phyloP scores from a whole-genome alignment of 2,329 filamentous ascomycete genomes.

The Hypoxylon sp. region DNA sequence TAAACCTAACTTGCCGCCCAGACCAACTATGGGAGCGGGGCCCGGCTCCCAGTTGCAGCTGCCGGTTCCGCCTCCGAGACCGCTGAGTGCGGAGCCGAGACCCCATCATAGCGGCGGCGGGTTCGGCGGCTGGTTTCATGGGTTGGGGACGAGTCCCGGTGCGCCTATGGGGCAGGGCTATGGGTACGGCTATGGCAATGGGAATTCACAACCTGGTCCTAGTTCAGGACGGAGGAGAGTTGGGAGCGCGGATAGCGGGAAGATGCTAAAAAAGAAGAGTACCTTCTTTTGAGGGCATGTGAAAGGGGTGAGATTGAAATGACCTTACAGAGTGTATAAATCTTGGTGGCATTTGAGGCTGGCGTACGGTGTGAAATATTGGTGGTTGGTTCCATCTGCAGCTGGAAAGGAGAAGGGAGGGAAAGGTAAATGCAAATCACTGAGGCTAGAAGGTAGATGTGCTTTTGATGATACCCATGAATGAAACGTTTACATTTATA shows the following conservation, averaged over 20 bases:
- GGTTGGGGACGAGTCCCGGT: slow-evolving; percentile 37
- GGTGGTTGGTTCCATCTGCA: neutral
- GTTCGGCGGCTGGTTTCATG: slow-evolving; percentile 53
- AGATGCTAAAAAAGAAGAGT: slow-evolving; percentile 64
- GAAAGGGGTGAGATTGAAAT: neutral
- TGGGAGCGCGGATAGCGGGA: slow-evolving; percentile 55
- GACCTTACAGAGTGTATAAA: neutral
- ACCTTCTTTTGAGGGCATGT: slow-evolving; percentile 60
- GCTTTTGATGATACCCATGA: slow-evolving; percentile 42
- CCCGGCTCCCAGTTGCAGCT: slow-evolving; percentile 51
- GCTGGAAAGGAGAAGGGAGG: slow-evolving; percentile 3
- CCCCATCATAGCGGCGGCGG: slow-evolving; percentile 41
- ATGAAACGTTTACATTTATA: slow-evolving; percentile 7
- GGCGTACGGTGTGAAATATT: neutral
- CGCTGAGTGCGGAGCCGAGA: slow-evolving; percentile 63
- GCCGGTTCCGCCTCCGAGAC: slow-evolving; percentile 59
- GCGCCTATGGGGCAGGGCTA: slow-evolving; percentile 44
- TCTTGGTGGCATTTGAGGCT: neutral
- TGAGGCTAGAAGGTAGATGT: slow-evolving; percentile 10
- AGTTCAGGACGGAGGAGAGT: slow-evolving; percentile 57
- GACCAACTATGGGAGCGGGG: slow-evolving; percentile 48
- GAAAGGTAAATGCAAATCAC: neutral
- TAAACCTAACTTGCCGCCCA: slow-evolving; percentile 55
- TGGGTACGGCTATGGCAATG: slow-evolving; percentile 6
- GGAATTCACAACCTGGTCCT: slow-evolving; percentile 60